A percentile compares a stretch with the other conserved stretches of the same genome.
Conservation (phyloP, 176 grass and related monocot genomes). For the Eremochloa ophiuroides region DNA sequence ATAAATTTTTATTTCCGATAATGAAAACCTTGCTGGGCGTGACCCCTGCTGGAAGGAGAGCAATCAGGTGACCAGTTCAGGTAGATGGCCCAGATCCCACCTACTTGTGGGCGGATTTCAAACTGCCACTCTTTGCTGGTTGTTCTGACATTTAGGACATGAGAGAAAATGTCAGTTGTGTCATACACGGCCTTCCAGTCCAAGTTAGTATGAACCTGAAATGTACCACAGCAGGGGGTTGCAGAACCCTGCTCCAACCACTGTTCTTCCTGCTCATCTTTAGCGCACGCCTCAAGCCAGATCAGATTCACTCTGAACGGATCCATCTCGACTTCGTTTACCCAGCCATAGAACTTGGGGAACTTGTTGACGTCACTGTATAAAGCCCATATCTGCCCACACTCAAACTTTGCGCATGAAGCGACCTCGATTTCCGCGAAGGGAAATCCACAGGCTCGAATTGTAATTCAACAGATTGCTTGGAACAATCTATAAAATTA, state of each 20-base stretch:
- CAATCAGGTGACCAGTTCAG: slow-evolving; percentile 63
- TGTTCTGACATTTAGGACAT: slow-evolving; percentile 38
- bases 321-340: slow-evolving; percentile 59
- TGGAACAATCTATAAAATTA: too few relatives aligned
- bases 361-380: slow-evolving; percentile 67
- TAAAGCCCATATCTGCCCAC: slow-evolving; percentile 89
- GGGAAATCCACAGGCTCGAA: too few relatives aligned
- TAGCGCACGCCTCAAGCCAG: slow-evolving; percentile 76
- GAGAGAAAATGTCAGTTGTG: slow-evolving; percentile 50
- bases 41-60: slow-evolving; percentile 18
- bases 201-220: slow-evolving; percentile 35
- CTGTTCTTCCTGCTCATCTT: slow-evolving; percentile 32
- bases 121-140: slow-evolving; percentile 9
- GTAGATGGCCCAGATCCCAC: slow-evolving; percentile 81
- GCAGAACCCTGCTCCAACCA: slow-evolving; percentile 49
- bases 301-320: slow-evolving; percentile 49
- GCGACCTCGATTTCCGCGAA: too few relatives aligned
- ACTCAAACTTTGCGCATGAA: slow-evolving; percentile 41
- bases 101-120: slow-evolving; percentile 51
- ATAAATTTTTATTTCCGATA: too few relatives aligned
- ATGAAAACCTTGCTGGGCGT: too few relatives aligned
- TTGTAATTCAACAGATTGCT: too few relatives aligned
- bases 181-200: slow-evolving; percentile 25
- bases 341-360: slow-evolving; percentile 80
- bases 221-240: slow-evolving; percentile 64